Conservation (phyloP, 2,329 filamentous ascomycete species). For the Cladophialophora chaetospira region DNA sequence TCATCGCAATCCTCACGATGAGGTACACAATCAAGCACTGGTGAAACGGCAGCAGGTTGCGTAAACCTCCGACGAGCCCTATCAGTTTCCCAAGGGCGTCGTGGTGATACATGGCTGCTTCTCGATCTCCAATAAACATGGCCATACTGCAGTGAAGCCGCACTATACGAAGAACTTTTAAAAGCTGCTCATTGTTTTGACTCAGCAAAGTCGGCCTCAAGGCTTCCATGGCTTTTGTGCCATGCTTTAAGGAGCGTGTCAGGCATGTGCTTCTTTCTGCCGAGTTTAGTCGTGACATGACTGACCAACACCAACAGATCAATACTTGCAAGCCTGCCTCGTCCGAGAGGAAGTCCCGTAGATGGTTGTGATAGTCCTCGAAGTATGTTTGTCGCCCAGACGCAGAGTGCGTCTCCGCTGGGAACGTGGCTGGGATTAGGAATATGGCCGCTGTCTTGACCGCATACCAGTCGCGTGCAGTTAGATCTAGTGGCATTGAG, state of each 20-base stretch:
- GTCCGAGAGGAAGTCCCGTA: background rate
- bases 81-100: background rate
- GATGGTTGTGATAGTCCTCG: background rate
- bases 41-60: background rate
- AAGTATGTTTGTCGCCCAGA: background rate
- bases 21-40: too few species aligned
- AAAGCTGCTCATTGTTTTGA: background rate
- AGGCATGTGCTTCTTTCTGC: background rate
- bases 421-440: background rate
- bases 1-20: background rate
- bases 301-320: slow-evolving; percentile 4
- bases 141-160: background rate
- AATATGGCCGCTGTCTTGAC: background rate
- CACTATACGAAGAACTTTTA: background rate
- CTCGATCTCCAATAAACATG: background rate
- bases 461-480: background rate
- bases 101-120: background rate
- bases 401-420: background rate
- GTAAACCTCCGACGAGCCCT: background rate
- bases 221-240: background rate
- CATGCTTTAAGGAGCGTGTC: slow-evolving; percentile 1
- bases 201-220: background rate
- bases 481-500: background rate
- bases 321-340: background rate
- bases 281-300: background rate